A percentile compares a stretch with the other conserved stretches of the same genome.
Evolutionary conservation across 192 early-diverging fungal species (phyloP).

Genomic region (Anaeromyces robustus): DNA sequence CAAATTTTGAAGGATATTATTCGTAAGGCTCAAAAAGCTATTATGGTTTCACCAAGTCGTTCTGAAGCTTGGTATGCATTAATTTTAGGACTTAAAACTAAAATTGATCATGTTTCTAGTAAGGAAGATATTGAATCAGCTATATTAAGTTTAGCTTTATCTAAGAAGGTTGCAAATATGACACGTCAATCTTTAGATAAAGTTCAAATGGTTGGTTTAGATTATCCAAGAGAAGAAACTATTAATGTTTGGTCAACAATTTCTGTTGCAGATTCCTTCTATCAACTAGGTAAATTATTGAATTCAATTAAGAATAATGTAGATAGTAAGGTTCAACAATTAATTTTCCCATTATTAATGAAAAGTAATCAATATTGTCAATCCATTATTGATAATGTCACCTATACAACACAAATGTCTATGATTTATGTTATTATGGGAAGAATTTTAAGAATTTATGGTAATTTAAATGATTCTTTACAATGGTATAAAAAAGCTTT

Average conservation of each 20-base stretch:
- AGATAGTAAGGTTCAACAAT: neutral
- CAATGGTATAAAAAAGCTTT: neutral
- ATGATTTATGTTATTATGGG: neutral
- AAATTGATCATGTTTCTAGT: neutral
- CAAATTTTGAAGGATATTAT: neutral
- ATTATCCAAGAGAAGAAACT: neutral
- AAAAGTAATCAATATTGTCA: neutral
- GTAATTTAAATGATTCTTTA: neutral
- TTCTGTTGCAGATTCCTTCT: neutral
- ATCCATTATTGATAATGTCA: neutral
- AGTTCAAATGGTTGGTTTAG: too few relatives aligned
- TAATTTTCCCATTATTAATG: neutral
- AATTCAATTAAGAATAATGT: neutral
- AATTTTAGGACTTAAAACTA: neutral
- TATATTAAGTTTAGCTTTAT: neutral
- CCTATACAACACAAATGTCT: neutral
- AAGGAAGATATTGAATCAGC: neutral
- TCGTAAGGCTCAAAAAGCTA: neutral
- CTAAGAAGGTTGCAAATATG: neutral
- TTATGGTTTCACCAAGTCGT: neutral
- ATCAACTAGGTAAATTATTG: neutral
- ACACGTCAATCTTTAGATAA: neutral
- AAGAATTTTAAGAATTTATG: neutral
- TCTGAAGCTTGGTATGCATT: neutral
- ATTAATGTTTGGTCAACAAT: neutral